Conservation (phyloP, 1,284 basidiomycete species). For the Moniliophthora roreri region DNA sequence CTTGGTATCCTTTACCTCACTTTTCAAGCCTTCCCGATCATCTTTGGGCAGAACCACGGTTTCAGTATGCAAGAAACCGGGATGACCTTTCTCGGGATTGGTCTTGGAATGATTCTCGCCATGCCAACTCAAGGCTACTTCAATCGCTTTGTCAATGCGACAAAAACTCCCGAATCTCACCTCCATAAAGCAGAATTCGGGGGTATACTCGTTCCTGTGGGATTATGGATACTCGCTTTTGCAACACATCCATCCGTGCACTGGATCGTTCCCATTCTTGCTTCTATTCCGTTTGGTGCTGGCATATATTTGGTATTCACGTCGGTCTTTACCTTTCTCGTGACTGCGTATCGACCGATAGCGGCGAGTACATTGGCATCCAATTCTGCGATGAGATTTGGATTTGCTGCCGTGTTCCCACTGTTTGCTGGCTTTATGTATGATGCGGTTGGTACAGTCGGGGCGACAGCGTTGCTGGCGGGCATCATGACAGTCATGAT, state of each 20-base stretch:
- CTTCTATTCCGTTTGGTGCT: conserved; percentile 32
- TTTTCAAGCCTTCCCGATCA: conserved; percentile 72
- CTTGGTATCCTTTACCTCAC: conserved; percentile 78
- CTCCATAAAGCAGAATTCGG: conserved; percentile 12
- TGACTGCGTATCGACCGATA: conserved; percentile 45
- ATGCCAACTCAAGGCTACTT: conserved; percentile 61
- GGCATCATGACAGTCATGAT: conserved; percentile 46
- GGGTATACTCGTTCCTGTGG: conserved; percentile 57
- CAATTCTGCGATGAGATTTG: conserved; percentile 43
- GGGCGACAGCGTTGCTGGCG: conserved; percentile 29
- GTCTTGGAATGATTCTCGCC: conserved; percentile 62
- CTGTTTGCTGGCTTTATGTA: conserved; percentile 33
- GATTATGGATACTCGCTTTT: conserved; percentile 34
- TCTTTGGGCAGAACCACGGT: conserved; percentile 61
- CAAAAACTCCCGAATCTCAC: conserved; percentile 28
- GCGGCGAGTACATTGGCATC: conserved; percentile 50
- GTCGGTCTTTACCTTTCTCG: conserved; percentile 40
- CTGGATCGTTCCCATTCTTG: conserved; percentile 44
- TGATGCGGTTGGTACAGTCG: conserved; percentile 40
- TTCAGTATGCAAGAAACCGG: conserved; percentile 65
- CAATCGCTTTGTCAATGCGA: conserved; percentile 42
- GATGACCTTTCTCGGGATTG: conserved; percentile 72
- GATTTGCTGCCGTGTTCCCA: conserved; percentile 47
- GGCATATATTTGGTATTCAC: conserved; percentile 53
- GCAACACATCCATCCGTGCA: conserved; percentile 44